Percentiles rank a stretch among this genome's conserved stretches.
phyloP scores from a whole-genome alignment of 805 yeast genomes.

The Starmerella sirachaensis region DNA sequence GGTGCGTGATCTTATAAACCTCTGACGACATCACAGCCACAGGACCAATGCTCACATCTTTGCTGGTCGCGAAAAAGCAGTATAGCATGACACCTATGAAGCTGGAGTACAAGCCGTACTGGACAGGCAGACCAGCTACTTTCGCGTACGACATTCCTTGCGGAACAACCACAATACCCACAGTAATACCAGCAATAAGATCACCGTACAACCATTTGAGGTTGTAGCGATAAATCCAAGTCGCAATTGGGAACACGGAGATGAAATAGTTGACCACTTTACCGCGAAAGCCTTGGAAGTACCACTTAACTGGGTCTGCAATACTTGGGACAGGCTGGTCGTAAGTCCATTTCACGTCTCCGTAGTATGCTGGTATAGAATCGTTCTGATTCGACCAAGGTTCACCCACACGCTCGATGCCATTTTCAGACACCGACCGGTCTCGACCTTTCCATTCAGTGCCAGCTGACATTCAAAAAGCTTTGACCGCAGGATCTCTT shows the following conservation, averaged over 20 bases:
- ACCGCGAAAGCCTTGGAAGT: slow-evolving; percentile 8
- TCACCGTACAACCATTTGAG: slow-evolving; percentile 68
- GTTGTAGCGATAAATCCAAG: slow-evolving; percentile 83
- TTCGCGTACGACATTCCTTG: slow-evolving; percentile 93
- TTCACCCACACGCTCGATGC: background rate
- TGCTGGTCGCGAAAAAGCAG: slow-evolving; percentile 85
- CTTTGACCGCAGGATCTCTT: no score
- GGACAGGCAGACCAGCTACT: slow-evolving; percentile 67
- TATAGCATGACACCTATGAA: slow-evolving; percentile 83
- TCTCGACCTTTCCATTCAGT: no score
- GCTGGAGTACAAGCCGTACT: slow-evolving; percentile 83
- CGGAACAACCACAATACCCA: slow-evolving; percentile 86
- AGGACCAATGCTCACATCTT: slow-evolving; percentile 92
- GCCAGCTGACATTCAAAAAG: no score
- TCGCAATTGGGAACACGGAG: slow-evolving; percentile 64
- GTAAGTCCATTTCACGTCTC: slow-evolving; percentile 14
- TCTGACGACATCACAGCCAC: slow-evolving; percentile 92
- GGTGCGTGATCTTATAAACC: slow-evolving; percentile 62
- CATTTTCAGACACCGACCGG: no score
- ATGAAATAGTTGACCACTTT: slow-evolving; percentile 36
- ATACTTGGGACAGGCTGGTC: slow-evolving; percentile 15
- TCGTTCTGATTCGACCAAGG: slow-evolving; percentile 1
- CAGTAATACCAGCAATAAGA: slow-evolving; percentile 83
- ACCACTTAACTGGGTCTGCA: slow-evolving; percentile 16
- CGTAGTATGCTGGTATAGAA: slow-evolving; percentile 2